Base-by-base conservation (phyloP, 345 rosid species). In the Alliaria petiolata region DNA sequence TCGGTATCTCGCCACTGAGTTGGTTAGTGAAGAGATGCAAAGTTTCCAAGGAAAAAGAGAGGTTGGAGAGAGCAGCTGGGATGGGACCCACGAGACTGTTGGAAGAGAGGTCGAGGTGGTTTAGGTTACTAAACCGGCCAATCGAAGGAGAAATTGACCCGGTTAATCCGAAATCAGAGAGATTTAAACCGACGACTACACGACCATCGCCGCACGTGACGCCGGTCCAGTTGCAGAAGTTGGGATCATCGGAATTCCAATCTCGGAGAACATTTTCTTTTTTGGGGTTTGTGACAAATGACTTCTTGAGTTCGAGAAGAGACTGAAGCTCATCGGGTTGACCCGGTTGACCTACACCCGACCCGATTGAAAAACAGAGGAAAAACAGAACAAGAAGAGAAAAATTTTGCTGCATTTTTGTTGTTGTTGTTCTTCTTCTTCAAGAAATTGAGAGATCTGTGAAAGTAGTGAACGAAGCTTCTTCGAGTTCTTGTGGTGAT, bases 1-100 rank as follows among this genome's bases (percentile, higher is more conserved):
- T 65, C 45, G 97, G 97, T 76, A 90, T 83, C 39, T 53, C 25
- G n/a, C 98, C 96, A 9, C 84, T 83, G 61, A 93, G 85, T 71
- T 11, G 75, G 74, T 93, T 93, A 8, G 96, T 72, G 78, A 83
- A 74, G 38, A 93, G 84, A 53, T 84, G 85, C 51, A 93, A 81
- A 17, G 57, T 33, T 71, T 76, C 85, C 60, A 93, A 76, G 47
- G 84, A 79, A 58, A 80, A 85, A 53, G 80, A 88, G 78, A 93
- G 97, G 82, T 79, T 76, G 38, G 90, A 84, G 6, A 90, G 80
- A 70, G 80, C 85, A 14, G 86, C 22, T 69, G 98, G 93, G 25
- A 90, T 85, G 4, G 66, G 55, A 11, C 95, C 97, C 8, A 81
- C 38, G 31, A 93, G 77, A 13, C 71, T 69, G 78, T 93, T 93